Base-by-base conservation (phyloP, 164 flowering plant genomes). In the Protea cynaroides region DNA sequence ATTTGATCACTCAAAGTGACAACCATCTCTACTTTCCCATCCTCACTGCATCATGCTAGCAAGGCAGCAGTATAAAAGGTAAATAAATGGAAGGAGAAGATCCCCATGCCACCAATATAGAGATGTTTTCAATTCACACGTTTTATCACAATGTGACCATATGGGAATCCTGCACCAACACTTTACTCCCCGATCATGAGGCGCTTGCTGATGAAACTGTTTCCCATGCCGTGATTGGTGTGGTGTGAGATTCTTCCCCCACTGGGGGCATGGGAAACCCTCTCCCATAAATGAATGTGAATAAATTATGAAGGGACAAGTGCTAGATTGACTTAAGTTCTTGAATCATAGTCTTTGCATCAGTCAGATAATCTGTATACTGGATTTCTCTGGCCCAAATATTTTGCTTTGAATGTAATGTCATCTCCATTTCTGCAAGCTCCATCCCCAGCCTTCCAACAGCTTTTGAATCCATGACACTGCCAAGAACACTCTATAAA, bases 341-440 rank as follows among this genome's bases (percentile, higher is more conserved):
- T 51, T 76, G 76, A 52, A 81, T 47, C 23, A 78, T 51, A 61
- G 64, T 71, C 71, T 82, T 79, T 56, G 92, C 88, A 62, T 87
- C 86, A 5, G 64, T 52, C 12, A 82, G 83, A 43, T 76, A 66
- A 69, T 83, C 67, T 8, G 74, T 23, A 53, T 25, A 55, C 69
- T 54, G 37, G 66, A 86, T 87, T 40, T 84, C 87, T 19, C 34
- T 64, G 25, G 79, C 87, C 89, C 92, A 84, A 53, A 92, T 34
- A 69, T 86, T 76, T 59, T 61, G 77, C 79, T 84, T 62, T 55
- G 79, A 43, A 62, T 65, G 71, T 65, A 70, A 10, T 36, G 69
- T 21, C 71, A 72, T 70, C 25, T 76, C 80, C 69, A 67, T 63
- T 63, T 78, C 79, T 2, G 58, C 34, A 17, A 72, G 74, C 51